These are phyloP conservation scores for Stropharia rugosoannulata DNA, from an alignment of 768 basidiomycete genomes.

Conservation along the genomic window DNA sequence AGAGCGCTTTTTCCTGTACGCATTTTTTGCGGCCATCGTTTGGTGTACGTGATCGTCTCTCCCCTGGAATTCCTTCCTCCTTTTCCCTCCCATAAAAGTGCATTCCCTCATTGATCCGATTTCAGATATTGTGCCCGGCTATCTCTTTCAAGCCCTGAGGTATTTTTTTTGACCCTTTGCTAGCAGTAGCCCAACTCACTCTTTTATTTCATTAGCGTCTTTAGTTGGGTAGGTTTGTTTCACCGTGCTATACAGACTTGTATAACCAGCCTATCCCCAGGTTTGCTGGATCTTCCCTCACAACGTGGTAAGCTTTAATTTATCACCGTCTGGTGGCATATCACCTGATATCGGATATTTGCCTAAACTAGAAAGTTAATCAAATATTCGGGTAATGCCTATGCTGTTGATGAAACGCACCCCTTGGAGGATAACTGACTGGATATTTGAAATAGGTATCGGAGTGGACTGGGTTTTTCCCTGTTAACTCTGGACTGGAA, in stretches of 20 bases:
- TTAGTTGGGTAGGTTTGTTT: constrained; percentile 42
- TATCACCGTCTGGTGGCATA: background rate
- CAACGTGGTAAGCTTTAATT: constrained; percentile 43
- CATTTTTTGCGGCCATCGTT: constrained; percentile 43
- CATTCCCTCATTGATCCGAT: background rate
- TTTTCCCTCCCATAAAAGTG: background rate
- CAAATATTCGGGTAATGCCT: constrained; percentile 50
- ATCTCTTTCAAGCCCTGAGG: constrained; percentile 60
- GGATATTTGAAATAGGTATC: constrained; percentile 32
- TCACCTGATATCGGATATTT: background rate
- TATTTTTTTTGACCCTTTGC: constrained; percentile 16
- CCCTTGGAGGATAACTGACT: constrained; percentile 1
- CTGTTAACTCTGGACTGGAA: constrained; percentile 59
- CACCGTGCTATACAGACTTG: background rate
- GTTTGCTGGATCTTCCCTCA: constrained; percentile 66
- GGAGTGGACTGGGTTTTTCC: constrained; percentile 51
- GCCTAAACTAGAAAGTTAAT: constrained; percentile 44
- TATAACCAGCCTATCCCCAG: constrained; percentile 25
- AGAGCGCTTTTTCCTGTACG: constrained; percentile 58
- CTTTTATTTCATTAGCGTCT: constrained; percentile 30
- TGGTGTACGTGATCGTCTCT: constrained; percentile 38
- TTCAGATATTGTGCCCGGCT: constrained; percentile 59
- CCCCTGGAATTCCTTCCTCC: background rate
- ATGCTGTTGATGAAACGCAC: background rate
- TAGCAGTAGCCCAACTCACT: background rate